Base-by-base conservation (phyloP, 257 asterid genomes). In the Phtheirospermum japonicum region DNA sequence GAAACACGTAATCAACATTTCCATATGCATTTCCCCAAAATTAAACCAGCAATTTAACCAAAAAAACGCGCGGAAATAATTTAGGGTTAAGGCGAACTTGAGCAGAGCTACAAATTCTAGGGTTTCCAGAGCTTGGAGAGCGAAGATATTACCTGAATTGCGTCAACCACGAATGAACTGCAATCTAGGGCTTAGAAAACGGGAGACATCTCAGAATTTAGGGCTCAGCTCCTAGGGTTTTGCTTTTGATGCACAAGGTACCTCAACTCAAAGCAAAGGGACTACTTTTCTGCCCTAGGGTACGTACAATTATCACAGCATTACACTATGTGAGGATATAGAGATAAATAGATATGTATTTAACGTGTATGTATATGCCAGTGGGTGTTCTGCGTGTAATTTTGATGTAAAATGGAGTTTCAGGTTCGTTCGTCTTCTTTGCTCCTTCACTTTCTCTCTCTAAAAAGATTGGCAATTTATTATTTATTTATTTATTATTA, bases 261-360 rank as follows among this genome's bases (percentile, higher is more conserved):
- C 78, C 83, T 79, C 83, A 80, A 74, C 76, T 80, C 77, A 73
- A 54, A 71, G 76, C 75, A 71, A 62, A n/a, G 74, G 71, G 66
- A 59, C 67, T 33, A 55, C 33, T 48, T 66, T 20, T 66, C 13
- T 74, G 73, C 64, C 72, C 80, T 66, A 57, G 66, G 53, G 59
- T 63, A 76, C 62, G 70, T 65, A 58, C 43, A 74, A 56, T 71
- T 45, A 51, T 61, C 32, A 64, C 55, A 71, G 67, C 70, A 74
- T 54, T 77, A 17, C 67, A 56, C 65, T 14, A 40, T 20, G 52
- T 48, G 52, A 42, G 69, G 7, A 56, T 37, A 75, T 32, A 59
- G 67, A 71, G 57, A 36, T 34, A 62, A 34, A 66, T 43, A 55
- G 57, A 66, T 59, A 54, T 13, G 65, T 14, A 70, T 16, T 23